Base-by-base conservation (phyloP, 495 filamentous ascomycete species). In the Penicillium fimorum region DNA sequence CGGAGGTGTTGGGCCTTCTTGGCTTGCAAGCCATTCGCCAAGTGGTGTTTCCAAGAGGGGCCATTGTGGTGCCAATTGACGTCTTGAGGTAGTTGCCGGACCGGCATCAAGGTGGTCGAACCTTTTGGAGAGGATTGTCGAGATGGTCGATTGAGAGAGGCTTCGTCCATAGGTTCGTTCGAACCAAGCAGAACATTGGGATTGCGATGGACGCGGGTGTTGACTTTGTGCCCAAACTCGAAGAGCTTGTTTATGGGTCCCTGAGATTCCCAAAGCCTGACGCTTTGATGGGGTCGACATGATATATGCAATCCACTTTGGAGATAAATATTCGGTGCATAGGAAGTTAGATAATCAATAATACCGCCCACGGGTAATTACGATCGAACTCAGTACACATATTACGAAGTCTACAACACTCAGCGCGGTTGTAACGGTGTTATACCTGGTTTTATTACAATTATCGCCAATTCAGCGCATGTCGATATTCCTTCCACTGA, bases 1-100 rank as follows among this genome's bases (percentile, higher is more conserved):
- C 4, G 67, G 56, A 15, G 58, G 60, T 3, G 47, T 62, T 20
- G 10, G 6, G 8, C 49, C 12, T 37, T 35, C 35, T 46, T 50
- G 43, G 1, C 35, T 22, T 50, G 58, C 12, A 20, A 62, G 45
- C 64, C 61, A 69, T n/a, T 57, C 47, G 13, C 24, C 53, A 18
- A 69, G 50, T 8, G 30, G 30, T 18, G 25, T 27, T 18, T 69
- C 64, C 2, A 69, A 27, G 27, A 59, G n/a, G 5, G 61, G 58
- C 64, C 57, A 67, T n/a, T 60, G 52, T 18, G 53, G 27, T 8
- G 46, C 33, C 5, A 29, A 35, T 18, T 41, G 25, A 12, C 53
- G 53, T 8, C 29, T n/a, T 2, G 27, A 13, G 5, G 41, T 13
- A 9, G 47, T 18, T 25, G 49, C 43, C 9, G 48, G 24, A 17